A percentile compares a stretch with the other conserved stretches of the same genome.
Conservation (phyloP, 2,329 filamentous ascomycete species). For the Pseudopyrenochaeta lycopersici region DNA sequence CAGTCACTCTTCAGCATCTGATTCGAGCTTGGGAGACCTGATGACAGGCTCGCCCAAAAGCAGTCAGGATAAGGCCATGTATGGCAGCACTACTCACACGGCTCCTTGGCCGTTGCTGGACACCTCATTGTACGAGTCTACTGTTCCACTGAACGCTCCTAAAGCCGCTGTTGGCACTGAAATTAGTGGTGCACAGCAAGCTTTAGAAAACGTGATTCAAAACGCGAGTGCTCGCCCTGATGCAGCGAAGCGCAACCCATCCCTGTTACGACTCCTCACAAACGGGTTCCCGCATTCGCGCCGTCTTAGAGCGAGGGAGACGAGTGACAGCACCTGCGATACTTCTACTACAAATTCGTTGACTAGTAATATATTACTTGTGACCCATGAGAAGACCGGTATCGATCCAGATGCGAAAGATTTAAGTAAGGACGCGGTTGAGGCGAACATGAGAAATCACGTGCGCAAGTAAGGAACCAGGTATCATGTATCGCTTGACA, state of each 20-base stretch:
- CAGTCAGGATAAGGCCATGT: slow-evolving; percentile 16
- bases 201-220: slow-evolving; percentile 10
- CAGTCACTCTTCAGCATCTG: slow-evolving; percentile 40
- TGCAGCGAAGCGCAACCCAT: slow-evolving; percentile 22
- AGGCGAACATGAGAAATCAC: slow-evolving; percentile 19
- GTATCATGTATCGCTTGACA: neutral
- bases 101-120: slow-evolving; percentile 25
- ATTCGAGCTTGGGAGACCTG: slow-evolving; percentile 27
- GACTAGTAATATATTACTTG: neutral
- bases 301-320: slow-evolving; percentile 28
- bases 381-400: slow-evolving; percentile 1
- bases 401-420: neutral
- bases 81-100: neutral
- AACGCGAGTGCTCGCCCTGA: slow-evolving; percentile 2
- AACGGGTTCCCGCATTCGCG: slow-evolving; percentile 29
- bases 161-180: slow-evolving; percentile 4
- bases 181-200: slow-evolving; percentile 16
- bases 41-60: slow-evolving; percentile 21
- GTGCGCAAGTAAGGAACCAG: slow-evolving; percentile 22
- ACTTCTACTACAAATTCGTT: slow-evolving; percentile 6
- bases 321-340: slow-evolving; percentile 11
- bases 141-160: neutral
- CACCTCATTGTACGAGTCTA: neutral
- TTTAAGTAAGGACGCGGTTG: slow-evolving; percentile 17
- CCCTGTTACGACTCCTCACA: slow-evolving; percentile 28